These are phyloP conservation scores for Candida xiaguanensis DNA, from an alignment of 805 yeast species.

Conservation along the genomic window DNA sequence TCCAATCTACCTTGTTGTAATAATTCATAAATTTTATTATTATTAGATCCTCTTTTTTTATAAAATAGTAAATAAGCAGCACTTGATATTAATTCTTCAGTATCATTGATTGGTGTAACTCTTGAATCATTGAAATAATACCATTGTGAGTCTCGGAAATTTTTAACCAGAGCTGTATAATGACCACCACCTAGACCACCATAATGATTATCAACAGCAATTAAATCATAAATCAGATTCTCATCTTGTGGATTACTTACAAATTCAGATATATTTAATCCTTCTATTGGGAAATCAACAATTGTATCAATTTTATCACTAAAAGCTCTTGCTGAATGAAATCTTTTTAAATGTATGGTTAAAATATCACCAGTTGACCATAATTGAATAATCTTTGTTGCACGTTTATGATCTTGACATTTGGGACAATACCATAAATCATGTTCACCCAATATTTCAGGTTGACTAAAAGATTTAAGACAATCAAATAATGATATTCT, in stretches of 20 bases:
- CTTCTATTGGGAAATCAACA: slow-evolving; percentile 84
- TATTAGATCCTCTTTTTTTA: slow-evolving; percentile 46
- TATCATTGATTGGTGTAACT: slow-evolving; percentile 55
- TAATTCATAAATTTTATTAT: slow-evolving; percentile 37
- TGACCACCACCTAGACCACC: slow-evolving; percentile 98
- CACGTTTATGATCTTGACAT: slow-evolving; percentile 86
- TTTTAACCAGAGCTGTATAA: slow-evolving; percentile 86
- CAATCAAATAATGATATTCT: slow-evolving; percentile 62
- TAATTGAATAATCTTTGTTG: slow-evolving; percentile 83
- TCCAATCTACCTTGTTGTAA: slow-evolving; percentile 37
- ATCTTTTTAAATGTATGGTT: slow-evolving; percentile 85
- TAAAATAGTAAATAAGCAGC: slow-evolving; percentile 89
- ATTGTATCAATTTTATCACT: slow-evolving; percentile 85
- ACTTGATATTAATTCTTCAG: slow-evolving; percentile 59
- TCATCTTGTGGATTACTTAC: slow-evolving; percentile 37
- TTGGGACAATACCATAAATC: slow-evolving; percentile 93
- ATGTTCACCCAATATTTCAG: slow-evolving; percentile 82
- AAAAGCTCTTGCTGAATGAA: slow-evolving; percentile 77
- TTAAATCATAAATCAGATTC: slow-evolving; percentile 64
- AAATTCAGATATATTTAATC: slow-evolving; percentile 66
- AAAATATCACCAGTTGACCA: slow-evolving; percentile 94
- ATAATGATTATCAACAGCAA: slow-evolving; percentile 92
- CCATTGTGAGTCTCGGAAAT: slow-evolving; percentile 76
- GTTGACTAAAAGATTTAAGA: slow-evolving; percentile 64
- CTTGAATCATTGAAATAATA: slow-evolving; percentile 86